Conservation (phyloP, 2,329 filamentous ascomycete genomes). For the Madurella mycetomatis region DNA sequence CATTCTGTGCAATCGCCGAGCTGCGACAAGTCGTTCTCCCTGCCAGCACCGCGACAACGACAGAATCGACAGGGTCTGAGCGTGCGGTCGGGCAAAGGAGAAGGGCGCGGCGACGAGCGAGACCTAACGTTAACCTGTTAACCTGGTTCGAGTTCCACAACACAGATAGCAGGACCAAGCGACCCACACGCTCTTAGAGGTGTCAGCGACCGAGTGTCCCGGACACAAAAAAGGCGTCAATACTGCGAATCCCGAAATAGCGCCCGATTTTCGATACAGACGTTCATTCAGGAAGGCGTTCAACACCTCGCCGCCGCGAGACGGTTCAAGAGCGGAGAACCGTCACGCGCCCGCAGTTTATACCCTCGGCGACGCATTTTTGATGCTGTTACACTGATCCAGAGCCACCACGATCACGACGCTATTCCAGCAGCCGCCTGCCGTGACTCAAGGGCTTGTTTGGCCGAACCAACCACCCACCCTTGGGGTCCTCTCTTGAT, state of each 20-base stretch:
- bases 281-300: neutral
- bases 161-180: too few relatives aligned
- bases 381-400: slow-evolving; percentile 24
- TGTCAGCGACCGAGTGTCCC: too few relatives aligned
- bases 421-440: slow-evolving; percentile 12
- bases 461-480: slow-evolving; percentile 16
- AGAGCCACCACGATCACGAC: slow-evolving; percentile 16
- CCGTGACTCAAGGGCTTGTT: slow-evolving; percentile 20
- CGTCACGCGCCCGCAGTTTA: slow-evolving; percentile 1
- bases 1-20: slow-evolving; percentile 14
- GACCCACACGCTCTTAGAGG: too few relatives aligned
- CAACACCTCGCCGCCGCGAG: neutral
- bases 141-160: too few relatives aligned
- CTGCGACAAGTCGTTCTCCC: slow-evolving; percentile 6
- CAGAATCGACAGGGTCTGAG: neutral
- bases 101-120: neutral
- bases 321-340: neutral
- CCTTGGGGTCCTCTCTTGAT: slow-evolving; percentile 2
- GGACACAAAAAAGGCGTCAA: too few relatives aligned
- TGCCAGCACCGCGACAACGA: slow-evolving; percentile 2
- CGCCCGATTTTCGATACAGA: neutral
- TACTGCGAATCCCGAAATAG: neutral
- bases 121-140: too few relatives aligned
- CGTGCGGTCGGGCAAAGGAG: slow-evolving; percentile 2
- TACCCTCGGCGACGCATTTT: slow-evolving; percentile 11